phyloP scores from a whole-genome alignment of 441 rosid genomes.

The Bruguiera hainesii region DNA sequence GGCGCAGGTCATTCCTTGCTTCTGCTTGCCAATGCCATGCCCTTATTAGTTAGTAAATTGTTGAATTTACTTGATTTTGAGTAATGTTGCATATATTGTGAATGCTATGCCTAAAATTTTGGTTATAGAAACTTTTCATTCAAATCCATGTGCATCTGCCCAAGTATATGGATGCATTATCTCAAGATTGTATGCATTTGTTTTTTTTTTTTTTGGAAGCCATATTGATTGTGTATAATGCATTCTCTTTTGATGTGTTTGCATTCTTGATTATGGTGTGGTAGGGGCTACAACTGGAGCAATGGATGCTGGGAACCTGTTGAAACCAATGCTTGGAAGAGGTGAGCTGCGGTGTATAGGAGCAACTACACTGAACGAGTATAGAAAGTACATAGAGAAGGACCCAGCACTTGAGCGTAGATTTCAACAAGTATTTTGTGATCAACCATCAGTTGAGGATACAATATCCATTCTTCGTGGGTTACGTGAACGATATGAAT shows the following conservation, averaged over 20 bases:
- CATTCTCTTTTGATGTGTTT: not conserved
- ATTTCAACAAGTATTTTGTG: constrained; percentile 75
- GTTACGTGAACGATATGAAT: constrained; percentile 62
- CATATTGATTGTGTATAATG: not conserved
- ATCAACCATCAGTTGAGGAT: constrained; percentile 72
- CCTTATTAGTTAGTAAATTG: not conserved
- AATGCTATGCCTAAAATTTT: not conserved
- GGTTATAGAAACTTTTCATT: not conserved
- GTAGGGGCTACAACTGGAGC: constrained; percentile 74
- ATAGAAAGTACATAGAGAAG: constrained; percentile 76
- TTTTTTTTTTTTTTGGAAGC: too few species aligned
- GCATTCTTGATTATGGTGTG: not conserved
- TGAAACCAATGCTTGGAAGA: constrained; percentile 82
- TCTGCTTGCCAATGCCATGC: constrained; percentile 12
- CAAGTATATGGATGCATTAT: not conserved
- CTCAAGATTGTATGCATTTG: not conserved
- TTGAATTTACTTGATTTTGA: not conserved
- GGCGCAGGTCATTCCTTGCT: constrained; percentile 48
- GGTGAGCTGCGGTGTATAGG: constrained; percentile 82
- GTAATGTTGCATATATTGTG: too few species aligned
- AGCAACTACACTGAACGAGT: constrained; percentile 72
- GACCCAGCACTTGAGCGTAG: constrained; percentile 80
- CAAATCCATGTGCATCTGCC: not conserved
- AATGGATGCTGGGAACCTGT: constrained; percentile 79
- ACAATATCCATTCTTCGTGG: constrained; percentile 71